Conservation (phyloP, 148 eudicot species). For the Talinum fruticosum region DNA sequence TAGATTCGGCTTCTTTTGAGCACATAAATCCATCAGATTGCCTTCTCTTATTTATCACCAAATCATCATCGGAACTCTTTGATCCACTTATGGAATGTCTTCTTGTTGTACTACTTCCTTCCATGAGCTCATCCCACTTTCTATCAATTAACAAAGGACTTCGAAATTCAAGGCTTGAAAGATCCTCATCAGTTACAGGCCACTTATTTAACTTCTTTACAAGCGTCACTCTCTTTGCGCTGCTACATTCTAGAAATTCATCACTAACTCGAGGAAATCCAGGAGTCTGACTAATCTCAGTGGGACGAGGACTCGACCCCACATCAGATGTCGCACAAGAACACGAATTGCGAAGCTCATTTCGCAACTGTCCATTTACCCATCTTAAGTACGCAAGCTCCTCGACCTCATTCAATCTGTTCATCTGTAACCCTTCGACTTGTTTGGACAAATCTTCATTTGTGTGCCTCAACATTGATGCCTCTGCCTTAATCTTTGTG, state of each 20-base stretch:
- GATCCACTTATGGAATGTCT: constrained; percentile 72
- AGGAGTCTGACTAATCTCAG: constrained; percentile 29
- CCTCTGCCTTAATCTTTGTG: constrained; percentile 64
- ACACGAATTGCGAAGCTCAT: constrained; percentile 47
- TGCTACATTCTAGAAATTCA: constrained; percentile 32
- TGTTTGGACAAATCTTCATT: constrained; percentile 75
- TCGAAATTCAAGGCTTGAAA: constrained; percentile 28
- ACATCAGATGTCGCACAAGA: constrained; percentile 33
- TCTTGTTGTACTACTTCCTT: constrained; percentile 36
- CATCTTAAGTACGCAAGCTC: constrained; percentile 78
- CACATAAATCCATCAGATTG: constrained; percentile 70
- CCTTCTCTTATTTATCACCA: constrained; percentile 40
- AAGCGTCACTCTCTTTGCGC: constrained; percentile 39
- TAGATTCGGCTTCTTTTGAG: constrained; percentile 41
- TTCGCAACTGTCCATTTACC: constrained; percentile 72
- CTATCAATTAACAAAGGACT: constrained; percentile 15
- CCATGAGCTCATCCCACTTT: constrained; percentile 28
- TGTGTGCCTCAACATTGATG: constrained; percentile 51
- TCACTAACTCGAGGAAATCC: constrained; percentile 30
- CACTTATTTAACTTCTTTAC: constrained; percentile 56
- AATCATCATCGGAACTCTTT: constrained; percentile 47
- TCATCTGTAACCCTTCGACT: constrained; percentile 79
- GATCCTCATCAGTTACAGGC: constrained; percentile 57
- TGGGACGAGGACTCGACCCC: constrained; percentile 26
- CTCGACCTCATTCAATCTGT: constrained; percentile 76